Evolutionary conservation across 2,329 filamentous ascomycete species (phyloP).

Genomic region (Teratosphaeria nubilosa): DNA sequence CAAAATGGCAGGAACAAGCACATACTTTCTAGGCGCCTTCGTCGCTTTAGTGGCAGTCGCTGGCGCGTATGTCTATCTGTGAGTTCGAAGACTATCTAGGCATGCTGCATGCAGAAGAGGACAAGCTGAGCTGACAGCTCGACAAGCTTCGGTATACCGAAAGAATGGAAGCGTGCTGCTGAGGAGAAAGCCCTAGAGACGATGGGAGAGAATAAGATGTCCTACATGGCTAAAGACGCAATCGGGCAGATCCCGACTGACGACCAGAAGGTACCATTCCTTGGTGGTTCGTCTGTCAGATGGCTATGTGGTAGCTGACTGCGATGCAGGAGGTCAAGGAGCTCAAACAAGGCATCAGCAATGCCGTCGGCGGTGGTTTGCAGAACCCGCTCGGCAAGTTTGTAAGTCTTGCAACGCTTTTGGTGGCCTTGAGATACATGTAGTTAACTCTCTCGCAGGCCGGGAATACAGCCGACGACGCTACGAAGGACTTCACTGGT

Average conservation of each 20-base stretch:
- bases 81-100: background rate
- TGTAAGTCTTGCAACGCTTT: slow-evolving; percentile 4
- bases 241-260: slow-evolving; percentile 21
- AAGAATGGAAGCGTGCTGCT: slow-evolving; percentile 36
- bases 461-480: slow-evolving; percentile 7
- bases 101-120: background rate
- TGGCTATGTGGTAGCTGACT: background rate
- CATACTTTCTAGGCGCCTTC: slow-evolving; percentile 16
- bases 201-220: slow-evolving; percentile 44
- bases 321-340: slow-evolving; percentile 23
- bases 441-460: slow-evolving; percentile 5
- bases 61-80: slow-evolving; percentile 33
- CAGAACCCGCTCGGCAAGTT: slow-evolving; percentile 30
- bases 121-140: background rate
- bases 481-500: slow-evolving; percentile 3
- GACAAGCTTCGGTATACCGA: slow-evolving; percentile 35
- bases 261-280: slow-evolving; percentile 17
- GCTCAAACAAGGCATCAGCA: slow-evolving; percentile 24
- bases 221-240: slow-evolving; percentile 23
- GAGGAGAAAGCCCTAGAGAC: slow-evolving; percentile 38
- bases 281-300: background rate
- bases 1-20: slow-evolving; percentile 12
- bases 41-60: slow-evolving; percentile 27
- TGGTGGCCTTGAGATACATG: background rate
- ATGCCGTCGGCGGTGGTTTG: slow-evolving; percentile 21